These are phyloP conservation scores for Candida hungchunana DNA, from an alignment of 805 yeast species.

Conservation along the genomic window DNA sequence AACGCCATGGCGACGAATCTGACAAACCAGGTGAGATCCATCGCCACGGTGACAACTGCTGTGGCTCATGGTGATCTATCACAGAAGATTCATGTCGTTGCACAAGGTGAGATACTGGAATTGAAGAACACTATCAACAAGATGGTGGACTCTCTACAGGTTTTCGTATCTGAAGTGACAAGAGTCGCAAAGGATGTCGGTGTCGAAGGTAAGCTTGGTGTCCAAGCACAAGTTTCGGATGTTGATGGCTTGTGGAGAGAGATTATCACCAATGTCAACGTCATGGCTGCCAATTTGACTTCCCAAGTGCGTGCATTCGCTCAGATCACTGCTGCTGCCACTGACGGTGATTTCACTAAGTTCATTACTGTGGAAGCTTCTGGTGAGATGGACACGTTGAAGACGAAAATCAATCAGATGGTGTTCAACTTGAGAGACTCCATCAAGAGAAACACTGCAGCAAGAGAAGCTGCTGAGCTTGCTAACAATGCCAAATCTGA, in stretches of 20 bases:
- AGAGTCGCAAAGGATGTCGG: constrained; percentile 92
- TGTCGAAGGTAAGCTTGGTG: constrained; percentile 88
- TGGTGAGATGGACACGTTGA: constrained; percentile 74
- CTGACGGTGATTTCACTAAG: constrained; percentile 89
- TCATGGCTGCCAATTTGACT: constrained; percentile 91
- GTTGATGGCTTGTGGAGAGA: constrained; percentile 92
- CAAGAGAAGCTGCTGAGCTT: constrained; percentile 90
- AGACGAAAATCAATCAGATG: constrained; percentile 66
- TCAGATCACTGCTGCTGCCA: constrained; percentile 90
- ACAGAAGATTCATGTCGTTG: constrained; percentile 81
- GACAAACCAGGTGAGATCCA: constrained; percentile 88
- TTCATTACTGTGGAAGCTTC: constrained; percentile 88
- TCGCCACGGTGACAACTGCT: constrained; percentile 90
- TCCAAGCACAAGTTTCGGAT: constrained; percentile 85
- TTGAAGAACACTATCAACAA: constrained; percentile 82
- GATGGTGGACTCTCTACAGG: constrained; percentile 88
- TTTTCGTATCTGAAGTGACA: constrained; percentile 84
- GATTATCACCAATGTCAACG: constrained; percentile 85
- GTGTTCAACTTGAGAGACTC: constrained; percentile 83
- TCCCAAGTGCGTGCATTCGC: constrained; percentile 93
- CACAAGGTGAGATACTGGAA: constrained; percentile 86
- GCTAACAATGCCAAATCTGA: constrained; percentile 89
- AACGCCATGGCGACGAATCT: constrained; percentile 90
- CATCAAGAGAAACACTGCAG: constrained; percentile 87
- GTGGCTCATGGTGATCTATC: constrained; percentile 93